These are phyloP conservation scores for Lichtheimia hyalospora DNA, from an alignment of 371 early-diverging fungal species.

Conservation along the genomic window DNA sequence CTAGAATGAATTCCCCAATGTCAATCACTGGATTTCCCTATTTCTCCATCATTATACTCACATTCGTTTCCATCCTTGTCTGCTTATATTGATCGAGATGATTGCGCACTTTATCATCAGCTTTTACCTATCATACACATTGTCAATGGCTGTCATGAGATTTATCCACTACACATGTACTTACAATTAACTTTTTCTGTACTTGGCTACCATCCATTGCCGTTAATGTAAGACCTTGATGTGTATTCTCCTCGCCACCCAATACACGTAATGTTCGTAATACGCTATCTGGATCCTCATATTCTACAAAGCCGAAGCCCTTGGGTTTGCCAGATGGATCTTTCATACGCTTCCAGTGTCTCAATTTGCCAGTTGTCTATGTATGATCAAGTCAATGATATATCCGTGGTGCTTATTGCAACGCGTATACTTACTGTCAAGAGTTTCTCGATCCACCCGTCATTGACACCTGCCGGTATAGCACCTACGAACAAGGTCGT, in stretches of 20 bases:
- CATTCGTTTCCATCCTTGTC: constrained; percentile 30
- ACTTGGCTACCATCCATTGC: constrained; percentile 57
- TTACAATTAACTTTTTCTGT: constrained; percentile 63
- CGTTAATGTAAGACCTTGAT: constrained; percentile 50
- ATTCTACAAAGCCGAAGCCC: constrained; percentile 83
- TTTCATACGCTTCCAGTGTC: constrained; percentile 76
- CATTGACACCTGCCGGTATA: constrained; percentile 73
- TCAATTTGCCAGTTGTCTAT: constrained; percentile 64
- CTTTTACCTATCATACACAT: constrained; percentile 50
- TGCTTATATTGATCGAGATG: constrained; percentile 61
- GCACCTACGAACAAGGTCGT: constrained; percentile 76
- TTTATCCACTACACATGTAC: background rate
- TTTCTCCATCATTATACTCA: constrained; percentile 15
- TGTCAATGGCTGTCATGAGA: background rate
- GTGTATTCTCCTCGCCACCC: constrained; percentile 62
- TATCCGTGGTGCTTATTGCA: background rate
- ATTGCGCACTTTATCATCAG: constrained; percentile 70
- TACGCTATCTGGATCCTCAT: constrained; percentile 68
- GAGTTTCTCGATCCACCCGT: constrained; percentile 71
- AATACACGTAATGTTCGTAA: constrained; percentile 70
- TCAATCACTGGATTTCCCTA: background rate
- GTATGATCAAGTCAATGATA: background rate
- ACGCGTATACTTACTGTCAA: constrained; percentile 50
- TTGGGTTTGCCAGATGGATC: constrained; percentile 69
- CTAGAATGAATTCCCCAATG: background rate